Evolutionary conservation across 1,284 basidiomycete genomes (phyloP).

Genomic region (Ganoderma meredithae): DNA sequence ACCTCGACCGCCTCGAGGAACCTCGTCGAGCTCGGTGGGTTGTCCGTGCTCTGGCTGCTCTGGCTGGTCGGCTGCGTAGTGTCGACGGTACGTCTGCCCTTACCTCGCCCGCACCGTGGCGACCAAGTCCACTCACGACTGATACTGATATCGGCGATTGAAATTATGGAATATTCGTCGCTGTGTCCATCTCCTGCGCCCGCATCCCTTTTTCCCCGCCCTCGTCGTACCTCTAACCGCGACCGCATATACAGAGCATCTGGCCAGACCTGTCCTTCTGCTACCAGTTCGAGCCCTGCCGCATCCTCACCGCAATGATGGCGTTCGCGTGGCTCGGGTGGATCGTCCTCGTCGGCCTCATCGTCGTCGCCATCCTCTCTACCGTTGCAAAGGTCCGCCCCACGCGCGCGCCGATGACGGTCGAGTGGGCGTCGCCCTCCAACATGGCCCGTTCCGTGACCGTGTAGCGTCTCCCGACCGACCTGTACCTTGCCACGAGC

Average conservation of each 20-base stretch:
- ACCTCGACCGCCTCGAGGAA: slow-evolving; percentile 33
- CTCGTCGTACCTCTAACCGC: no score
- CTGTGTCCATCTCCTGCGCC: background rate
- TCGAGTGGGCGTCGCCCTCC: slow-evolving; percentile 30
- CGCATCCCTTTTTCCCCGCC: background rate
- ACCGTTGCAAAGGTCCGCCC: slow-evolving; percentile 29
- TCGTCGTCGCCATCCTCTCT: slow-evolving; percentile 49
- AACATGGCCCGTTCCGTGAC: background rate
- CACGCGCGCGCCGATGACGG: slow-evolving; percentile 22
- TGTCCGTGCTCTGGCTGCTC: slow-evolving; percentile 68
- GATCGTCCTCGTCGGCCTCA: slow-evolving; percentile 60
- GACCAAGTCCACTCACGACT: background rate
- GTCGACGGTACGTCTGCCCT: slow-evolving; percentile 60
- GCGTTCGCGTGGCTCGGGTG: slow-evolving; percentile 76
- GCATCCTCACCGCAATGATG: slow-evolving; percentile 67
- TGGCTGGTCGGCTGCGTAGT: slow-evolving; percentile 70
- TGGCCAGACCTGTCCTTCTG: slow-evolving; percentile 71
- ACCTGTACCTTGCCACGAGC: no score
- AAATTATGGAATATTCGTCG: no score
- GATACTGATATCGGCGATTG: no score
- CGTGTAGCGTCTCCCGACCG: no score
- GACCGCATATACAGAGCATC: slow-evolving; percentile 38
- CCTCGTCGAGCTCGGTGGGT: slow-evolving; percentile 59
- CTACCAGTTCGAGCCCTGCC: slow-evolving; percentile 60
- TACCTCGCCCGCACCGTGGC: background rate